These are phyloP conservation scores for Sclerotinia nivalis DNA, from an alignment of 2,329 filamentous ascomycete genomes.

Conservation along the genomic window DNA sequence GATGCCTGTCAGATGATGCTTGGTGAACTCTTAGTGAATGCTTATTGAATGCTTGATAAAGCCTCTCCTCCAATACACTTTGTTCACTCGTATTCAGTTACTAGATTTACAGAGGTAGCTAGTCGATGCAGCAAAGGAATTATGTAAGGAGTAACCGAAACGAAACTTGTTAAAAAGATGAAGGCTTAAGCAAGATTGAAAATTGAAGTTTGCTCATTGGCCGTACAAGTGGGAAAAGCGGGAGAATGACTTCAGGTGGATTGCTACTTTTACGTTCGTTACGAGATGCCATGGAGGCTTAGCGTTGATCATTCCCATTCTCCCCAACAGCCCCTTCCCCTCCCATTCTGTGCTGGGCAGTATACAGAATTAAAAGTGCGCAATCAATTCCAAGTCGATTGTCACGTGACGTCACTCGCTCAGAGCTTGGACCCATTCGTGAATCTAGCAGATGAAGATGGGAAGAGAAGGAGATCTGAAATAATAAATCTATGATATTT, in stretches of 20 bases:
- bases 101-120: neutral
- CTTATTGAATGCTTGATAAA: neutral
- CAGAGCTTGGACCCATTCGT: too few species aligned
- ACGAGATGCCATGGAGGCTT: neutral
- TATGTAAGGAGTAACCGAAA: too few species aligned
- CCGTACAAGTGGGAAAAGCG: neutral
- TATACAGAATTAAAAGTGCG: too few species aligned
- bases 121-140: neutral
- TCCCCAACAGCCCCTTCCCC: neutral
- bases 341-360: too few species aligned
- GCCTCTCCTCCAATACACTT: neutral
- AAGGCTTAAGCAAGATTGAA: neutral
- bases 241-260: neutral
- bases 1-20: neutral
- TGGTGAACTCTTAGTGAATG: neutral
- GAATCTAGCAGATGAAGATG: too few species aligned
- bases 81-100: neutral
- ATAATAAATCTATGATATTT: neutral
- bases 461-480: neutral
- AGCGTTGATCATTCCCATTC: neutral
- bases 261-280: neutral
- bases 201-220: neutral
- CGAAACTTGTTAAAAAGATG: neutral
- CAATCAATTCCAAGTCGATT: too few species aligned
- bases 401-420: too few species aligned